Conservation (phyloP, 2,329 filamentous ascomycete species). For the Cordyceps farinosa region DNA sequence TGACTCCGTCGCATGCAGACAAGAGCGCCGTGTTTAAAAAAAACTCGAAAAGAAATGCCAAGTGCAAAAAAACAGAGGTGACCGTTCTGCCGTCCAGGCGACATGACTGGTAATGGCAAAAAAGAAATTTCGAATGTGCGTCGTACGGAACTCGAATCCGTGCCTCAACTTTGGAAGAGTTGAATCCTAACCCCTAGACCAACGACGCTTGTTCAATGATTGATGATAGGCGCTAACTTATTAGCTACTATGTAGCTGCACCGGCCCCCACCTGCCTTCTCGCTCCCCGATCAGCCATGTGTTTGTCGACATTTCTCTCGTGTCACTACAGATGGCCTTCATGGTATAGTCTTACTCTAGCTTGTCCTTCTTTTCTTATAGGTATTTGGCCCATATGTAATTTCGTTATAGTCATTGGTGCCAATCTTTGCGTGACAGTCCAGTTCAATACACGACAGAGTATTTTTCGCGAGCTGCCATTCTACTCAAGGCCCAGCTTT, state of each 20-base stretch:
- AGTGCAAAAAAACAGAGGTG: too few relatives aligned
- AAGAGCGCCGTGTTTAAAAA: background rate
- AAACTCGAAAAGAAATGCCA: background rate
- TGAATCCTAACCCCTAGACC: conserved; percentile 29
- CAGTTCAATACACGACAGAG: background rate
- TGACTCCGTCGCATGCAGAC: background rate
- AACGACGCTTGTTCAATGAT: conserved; percentile 22
- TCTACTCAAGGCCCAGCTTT: conserved; percentile 25
- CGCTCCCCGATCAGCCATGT: background rate
- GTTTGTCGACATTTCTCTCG: background rate
- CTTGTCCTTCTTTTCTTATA: too few relatives aligned
- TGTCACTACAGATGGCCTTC: background rate
- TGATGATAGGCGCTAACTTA: conserved; percentile 12
- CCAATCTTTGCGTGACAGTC: too few relatives aligned
- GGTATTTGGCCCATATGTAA: too few relatives aligned
- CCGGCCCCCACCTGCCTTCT: background rate
- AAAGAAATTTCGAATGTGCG: conserved; percentile 19
- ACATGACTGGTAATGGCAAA: conserved; percentile 10
- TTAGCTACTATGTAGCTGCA: background rate
- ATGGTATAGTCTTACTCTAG: too few relatives aligned
- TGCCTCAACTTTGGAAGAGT: conserved; percentile 29
- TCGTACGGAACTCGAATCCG: conserved; percentile 28
- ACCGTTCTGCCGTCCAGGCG: background rate
- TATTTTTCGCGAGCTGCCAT: background rate
- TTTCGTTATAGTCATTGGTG: background rate